Evolutionary conservation across 257 asterid genomes (phyloP).

Genomic region (Solanum tacnaense): DNA sequence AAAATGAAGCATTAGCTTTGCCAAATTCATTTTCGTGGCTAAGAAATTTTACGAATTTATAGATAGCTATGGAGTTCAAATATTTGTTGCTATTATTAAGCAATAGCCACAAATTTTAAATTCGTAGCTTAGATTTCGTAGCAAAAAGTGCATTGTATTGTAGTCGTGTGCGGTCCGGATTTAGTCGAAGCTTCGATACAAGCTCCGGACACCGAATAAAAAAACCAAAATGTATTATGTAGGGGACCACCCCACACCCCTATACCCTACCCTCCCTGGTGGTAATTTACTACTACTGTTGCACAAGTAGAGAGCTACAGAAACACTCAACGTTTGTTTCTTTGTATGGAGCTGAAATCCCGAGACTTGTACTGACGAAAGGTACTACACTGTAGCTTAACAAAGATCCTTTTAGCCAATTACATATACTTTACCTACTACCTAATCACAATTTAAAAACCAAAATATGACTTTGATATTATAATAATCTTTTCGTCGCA

Average conservation of each 20-base stretch:
- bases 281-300: slow-evolving; percentile 22
- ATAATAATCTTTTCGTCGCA: rapidly evolving
- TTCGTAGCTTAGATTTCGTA: no score
- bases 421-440: not conserved
- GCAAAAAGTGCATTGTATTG: no score
- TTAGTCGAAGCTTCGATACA: no score
- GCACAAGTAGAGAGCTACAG: slow-evolving; percentile 46
- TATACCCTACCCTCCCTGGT: not conserved
- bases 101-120: no score
- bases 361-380: slow-evolving; percentile 32
- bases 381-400: slow-evolving; percentile 31
- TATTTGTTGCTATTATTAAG: no score
- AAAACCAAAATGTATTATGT: not conserved
- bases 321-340: slow-evolving; percentile 20
- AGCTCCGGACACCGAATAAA: not conserved
- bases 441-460: not conserved
- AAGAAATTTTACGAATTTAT: no score
- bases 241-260: not conserved
- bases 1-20: no score
- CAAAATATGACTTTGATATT: not conserved
- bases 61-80: no score
- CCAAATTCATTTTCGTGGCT: no score
- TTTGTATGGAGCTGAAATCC: slow-evolving; percentile 37
- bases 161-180: no score
- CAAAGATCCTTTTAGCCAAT: slow-evolving; percentile 10